phyloP scores from a whole-genome alignment of 2,329 filamentous ascomycete genomes.

The Calonectria pteridis region DNA sequence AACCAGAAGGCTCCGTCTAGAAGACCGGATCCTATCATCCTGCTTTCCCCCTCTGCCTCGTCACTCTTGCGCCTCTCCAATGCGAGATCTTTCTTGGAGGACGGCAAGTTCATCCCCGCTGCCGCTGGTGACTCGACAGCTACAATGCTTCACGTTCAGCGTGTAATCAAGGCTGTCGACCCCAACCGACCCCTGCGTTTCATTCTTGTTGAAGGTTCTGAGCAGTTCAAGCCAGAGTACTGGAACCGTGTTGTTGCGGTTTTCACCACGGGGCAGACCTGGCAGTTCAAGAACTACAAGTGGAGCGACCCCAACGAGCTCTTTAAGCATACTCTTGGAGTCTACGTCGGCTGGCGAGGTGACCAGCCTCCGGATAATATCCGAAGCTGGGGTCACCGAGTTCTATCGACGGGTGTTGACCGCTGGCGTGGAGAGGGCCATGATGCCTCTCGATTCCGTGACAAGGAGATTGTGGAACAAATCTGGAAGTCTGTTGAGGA shows the following conservation, averaged over 20 bases:
- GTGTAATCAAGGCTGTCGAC: slow-evolving; percentile 79
- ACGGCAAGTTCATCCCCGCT: slow-evolving; percentile 83
- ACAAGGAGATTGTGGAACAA: slow-evolving; percentile 91
- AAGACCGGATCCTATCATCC: slow-evolving; percentile 87
- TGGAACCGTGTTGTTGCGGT: slow-evolving; percentile 96
- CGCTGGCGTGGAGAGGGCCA: slow-evolving; percentile 76
- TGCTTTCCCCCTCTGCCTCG: slow-evolving; percentile 95
- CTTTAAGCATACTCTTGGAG: slow-evolving; percentile 87
- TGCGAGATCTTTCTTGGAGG: slow-evolving; percentile 92
- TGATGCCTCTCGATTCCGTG: slow-evolving; percentile 78
- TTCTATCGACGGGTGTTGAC: slow-evolving; percentile 84
- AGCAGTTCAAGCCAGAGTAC: slow-evolving; percentile 98
- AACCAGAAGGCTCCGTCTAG: slow-evolving; percentile 66
- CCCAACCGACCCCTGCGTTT: slow-evolving; percentile 84
- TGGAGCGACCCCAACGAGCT: slow-evolving; percentile 91
- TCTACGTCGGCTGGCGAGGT: slow-evolving; percentile 93
- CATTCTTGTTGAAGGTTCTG: slow-evolving; percentile 92
- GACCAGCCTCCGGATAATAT: slow-evolving; percentile 84
- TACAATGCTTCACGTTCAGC: slow-evolving; percentile 88
- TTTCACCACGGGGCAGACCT: slow-evolving; percentile 96
- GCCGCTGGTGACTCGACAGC: slow-evolving; percentile 76
- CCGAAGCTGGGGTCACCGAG: slow-evolving; percentile 86
- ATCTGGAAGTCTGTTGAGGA: slow-evolving; percentile 93
- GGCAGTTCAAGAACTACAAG: slow-evolving; percentile 99
- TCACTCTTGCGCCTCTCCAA: slow-evolving; percentile 96